These are phyloP conservation scores for Emergomyces orientalis DNA, from an alignment of 2,329 filamentous ascomycete genomes.

Conservation along the genomic window DNA sequence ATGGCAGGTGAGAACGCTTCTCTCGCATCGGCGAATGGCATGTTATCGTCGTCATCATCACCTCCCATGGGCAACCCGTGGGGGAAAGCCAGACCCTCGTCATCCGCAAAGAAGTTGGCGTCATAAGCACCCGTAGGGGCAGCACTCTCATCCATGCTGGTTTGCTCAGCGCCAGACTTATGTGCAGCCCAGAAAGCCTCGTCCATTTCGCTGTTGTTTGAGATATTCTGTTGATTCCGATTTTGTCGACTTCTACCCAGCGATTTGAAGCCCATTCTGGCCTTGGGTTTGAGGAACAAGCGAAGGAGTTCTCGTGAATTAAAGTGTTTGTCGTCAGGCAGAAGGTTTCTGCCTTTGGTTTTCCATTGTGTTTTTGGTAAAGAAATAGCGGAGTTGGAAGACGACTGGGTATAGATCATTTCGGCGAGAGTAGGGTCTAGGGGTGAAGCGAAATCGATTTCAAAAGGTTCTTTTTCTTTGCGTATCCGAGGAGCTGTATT, in stretches of 20 bases:
- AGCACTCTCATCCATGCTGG: conserved; percentile 45
- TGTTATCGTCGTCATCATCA: conserved; percentile 40
- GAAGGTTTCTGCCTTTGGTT: conserved; percentile 81
- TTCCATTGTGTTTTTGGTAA: conserved; percentile 93
- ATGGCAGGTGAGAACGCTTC: conserved; percentile 39
- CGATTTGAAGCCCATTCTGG: conserved; percentile 62
- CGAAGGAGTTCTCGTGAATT: conserved; percentile 83
- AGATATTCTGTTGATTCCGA: conserved; percentile 40
- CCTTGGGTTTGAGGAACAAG: conserved; percentile 91
- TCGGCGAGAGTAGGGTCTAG: conserved; percentile 64
- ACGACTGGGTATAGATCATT: conserved; percentile 68
- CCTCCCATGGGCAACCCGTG: conserved; percentile 36
- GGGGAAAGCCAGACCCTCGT: conserved; percentile 45
- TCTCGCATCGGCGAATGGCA: conserved; percentile 41
- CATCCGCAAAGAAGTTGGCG: conserved; percentile 87
- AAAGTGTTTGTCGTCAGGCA: conserved; percentile 97
- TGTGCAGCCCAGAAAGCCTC: conserved; percentile 86
- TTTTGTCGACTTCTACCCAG: conserved; percentile 40
- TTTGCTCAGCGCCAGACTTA: conserved; percentile 45
- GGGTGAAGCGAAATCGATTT: conserved; percentile 78
- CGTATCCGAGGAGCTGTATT: conserved; percentile 48
- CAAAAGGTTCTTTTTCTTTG: conserved; percentile 94
- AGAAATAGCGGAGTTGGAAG: conserved; percentile 70
- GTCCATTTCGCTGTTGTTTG: conserved; percentile 70
- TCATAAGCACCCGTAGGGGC: conserved; percentile 71